Evolutionary conservation across 2,329 filamentous ascomycete genomes (phyloP).

Genomic region (Ophiostoma ulmi): DNA sequence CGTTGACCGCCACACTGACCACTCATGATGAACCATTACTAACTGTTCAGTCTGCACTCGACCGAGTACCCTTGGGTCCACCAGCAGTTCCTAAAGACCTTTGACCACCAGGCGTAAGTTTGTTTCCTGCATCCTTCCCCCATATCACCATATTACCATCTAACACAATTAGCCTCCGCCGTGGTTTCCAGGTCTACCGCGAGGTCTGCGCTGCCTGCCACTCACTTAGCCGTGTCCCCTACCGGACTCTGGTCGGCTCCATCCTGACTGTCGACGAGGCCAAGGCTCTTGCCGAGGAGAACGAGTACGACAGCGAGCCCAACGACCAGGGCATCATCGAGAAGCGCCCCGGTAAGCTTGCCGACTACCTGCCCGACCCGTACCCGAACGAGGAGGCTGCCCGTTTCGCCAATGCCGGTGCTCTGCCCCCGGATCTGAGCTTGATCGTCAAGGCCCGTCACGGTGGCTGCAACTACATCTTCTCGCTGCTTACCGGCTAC

Average conservation of each 20-base stretch:
- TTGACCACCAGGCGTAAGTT: conserved; percentile 91
- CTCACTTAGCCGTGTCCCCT: conserved; percentile 89
- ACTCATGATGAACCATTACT: conserved; percentile 27
- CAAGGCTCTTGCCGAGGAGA: conserved; percentile 94
- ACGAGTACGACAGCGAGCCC: conserved; percentile 97
- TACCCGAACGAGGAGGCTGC: conserved; percentile 99
- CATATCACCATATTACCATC: conserved; percentile 14
- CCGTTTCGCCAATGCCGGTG: conserved; percentile 96
- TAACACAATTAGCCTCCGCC: conserved; percentile 65
- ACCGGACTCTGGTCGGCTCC: conserved; percentile 83
- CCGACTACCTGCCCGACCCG: conserved; percentile 88
- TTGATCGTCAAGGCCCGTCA: conserved; percentile 97
- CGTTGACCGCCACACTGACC: neutral
- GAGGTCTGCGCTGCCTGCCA: conserved; percentile 98
- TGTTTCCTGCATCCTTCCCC: conserved; percentile 44
- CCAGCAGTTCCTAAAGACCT: conserved; percentile 85
- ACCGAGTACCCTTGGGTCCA: conserved; percentile 96
- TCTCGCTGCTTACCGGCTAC: conserved; percentile 93
- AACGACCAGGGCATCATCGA: conserved; percentile 97
- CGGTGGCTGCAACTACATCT: conserved; percentile 98
- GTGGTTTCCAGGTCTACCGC: conserved; percentile 98
- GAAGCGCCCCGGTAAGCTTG: conserved; percentile 97
- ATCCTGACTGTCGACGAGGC: conserved; percentile 96
- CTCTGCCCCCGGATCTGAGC: conserved; percentile 92
- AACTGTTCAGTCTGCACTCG: conserved; percentile 69